These are phyloP conservation scores for Perkinsus chesapeaki DNA, from an alignment of 169 alveolate genomes.

Conservation along the genomic window DNA sequence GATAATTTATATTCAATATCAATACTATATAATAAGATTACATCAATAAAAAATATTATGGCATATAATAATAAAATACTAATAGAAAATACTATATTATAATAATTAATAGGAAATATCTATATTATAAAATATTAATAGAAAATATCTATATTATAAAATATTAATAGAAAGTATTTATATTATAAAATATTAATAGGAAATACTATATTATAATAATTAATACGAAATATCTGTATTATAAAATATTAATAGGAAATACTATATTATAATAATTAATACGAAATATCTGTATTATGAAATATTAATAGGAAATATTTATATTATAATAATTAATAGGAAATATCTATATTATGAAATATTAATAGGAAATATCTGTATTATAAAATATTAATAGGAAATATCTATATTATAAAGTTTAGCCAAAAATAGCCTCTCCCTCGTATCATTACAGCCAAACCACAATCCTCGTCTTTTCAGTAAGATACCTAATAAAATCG, in stretches of 20 bases:
- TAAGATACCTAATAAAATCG: slow-evolving; percentile 61
- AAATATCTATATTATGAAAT: no score
- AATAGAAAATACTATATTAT: background rate
- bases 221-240: background rate
- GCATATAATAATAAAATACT: background rate
- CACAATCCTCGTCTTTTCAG: slow-evolving; percentile 81
- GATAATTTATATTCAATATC: background rate
- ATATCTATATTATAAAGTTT: slow-evolving; percentile 74
- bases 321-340: background rate
- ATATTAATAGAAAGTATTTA: background rate
- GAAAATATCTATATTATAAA: background rate
- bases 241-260: background rate
- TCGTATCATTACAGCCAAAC: slow-evolving; percentile 88
- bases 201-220: background rate
- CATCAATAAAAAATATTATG: background rate
- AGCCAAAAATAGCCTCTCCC: slow-evolving; percentile 79
- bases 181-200: background rate
- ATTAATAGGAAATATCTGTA: background rate
- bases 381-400: background rate
- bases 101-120: background rate
- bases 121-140: background rate
- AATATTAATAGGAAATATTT: background rate
- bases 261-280: background rate
- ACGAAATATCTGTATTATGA: background rate
- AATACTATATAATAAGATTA: background rate